phyloP scores from a whole-genome alignment of 495 filamentous ascomycete species.

The Annulohypoxylon bovei region DNA sequence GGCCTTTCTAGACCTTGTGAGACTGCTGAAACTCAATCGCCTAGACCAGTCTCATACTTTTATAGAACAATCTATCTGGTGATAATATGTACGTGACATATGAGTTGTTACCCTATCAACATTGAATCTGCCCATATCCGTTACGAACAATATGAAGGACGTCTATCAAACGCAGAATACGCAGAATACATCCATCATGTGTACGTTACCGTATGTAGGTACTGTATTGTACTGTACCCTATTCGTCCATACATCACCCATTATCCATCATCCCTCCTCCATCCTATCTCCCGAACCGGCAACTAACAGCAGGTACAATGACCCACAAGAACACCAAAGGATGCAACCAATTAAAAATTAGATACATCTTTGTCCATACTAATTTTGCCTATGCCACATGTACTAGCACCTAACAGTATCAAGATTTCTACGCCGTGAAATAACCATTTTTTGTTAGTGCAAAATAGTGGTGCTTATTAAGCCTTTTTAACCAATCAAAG shows the following conservation, averaged over 20 bases:
- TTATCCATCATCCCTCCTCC: not conserved
- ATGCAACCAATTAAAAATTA: no score
- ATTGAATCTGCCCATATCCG: slow-evolving; percentile 7
- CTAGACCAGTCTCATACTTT: slow-evolving; percentile 2
- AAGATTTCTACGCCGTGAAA: no score
- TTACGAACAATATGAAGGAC: no score
- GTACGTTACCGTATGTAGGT: not conserved
- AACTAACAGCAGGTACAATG: no score
- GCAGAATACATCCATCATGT: slow-evolving; percentile 11
- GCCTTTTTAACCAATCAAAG: no score
- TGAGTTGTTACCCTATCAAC: slow-evolving; percentile 5
- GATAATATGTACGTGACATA: slow-evolving; percentile 1
- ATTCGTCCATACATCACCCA: not conserved
- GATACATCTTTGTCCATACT: no score
- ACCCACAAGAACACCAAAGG: no score
- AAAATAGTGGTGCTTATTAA: no score
- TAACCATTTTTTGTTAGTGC: no score
- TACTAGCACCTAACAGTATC: no score
- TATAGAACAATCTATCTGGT: not conserved
- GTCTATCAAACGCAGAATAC: not conserved
- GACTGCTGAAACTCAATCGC: not conserved
- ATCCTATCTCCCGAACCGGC: no score
- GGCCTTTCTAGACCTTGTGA: slow-evolving; percentile 25
- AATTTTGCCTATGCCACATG: no score
- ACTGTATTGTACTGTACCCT: not conserved